Percentiles rank a stretch among this genome's conserved stretches.
Conservation (phyloP, 495 filamentous ascomycete genomes). For the Staphylotrichum longicolle region DNA sequence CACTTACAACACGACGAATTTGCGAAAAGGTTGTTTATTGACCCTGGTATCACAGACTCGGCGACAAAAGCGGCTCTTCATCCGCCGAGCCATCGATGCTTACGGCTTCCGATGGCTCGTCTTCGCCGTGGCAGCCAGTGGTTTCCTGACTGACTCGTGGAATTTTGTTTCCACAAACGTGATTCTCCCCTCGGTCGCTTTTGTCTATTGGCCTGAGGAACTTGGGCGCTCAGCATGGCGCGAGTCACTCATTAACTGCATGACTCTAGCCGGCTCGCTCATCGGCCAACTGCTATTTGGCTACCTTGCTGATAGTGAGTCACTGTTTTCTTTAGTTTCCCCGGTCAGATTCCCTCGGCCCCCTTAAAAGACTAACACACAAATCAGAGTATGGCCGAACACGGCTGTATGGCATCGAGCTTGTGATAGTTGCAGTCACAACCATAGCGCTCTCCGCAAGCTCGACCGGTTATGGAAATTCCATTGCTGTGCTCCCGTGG, state of each 20-base stretch:
- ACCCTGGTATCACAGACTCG: too few species aligned
- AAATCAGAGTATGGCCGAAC: too few species aligned
- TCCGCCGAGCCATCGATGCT: not conserved
- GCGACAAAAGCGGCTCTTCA: too few species aligned
- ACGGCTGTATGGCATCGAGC: slow-evolving; percentile 3
- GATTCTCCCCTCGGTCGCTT: not conserved
- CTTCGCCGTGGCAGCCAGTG: not conserved
- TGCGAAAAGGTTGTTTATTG: too few species aligned
- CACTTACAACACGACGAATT: too few species aligned
- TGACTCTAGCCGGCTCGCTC: not conserved
- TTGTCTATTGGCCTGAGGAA: not conserved
- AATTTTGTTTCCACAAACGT: not conserved
- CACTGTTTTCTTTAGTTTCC: too few species aligned
- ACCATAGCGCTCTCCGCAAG: not conserved
- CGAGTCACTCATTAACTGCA: not conserved
- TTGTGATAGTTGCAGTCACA: not conserved
- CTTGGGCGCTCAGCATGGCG: not conserved
- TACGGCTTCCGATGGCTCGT: slow-evolving; percentile 2
- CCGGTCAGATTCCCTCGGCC: too few species aligned
- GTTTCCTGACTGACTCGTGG: not conserved
- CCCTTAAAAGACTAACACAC: too few species aligned
- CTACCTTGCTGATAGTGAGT: slow-evolving; percentile 3
- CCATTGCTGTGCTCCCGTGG: too few species aligned
- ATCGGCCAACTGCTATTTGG: slow-evolving; percentile 1
- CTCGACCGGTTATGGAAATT: too few species aligned